A percentile compares a stretch with the other conserved stretches of the same genome.
Conservation (phyloP, 768 basidiomycete genomes). For the Termitomyces sp. region DNA sequence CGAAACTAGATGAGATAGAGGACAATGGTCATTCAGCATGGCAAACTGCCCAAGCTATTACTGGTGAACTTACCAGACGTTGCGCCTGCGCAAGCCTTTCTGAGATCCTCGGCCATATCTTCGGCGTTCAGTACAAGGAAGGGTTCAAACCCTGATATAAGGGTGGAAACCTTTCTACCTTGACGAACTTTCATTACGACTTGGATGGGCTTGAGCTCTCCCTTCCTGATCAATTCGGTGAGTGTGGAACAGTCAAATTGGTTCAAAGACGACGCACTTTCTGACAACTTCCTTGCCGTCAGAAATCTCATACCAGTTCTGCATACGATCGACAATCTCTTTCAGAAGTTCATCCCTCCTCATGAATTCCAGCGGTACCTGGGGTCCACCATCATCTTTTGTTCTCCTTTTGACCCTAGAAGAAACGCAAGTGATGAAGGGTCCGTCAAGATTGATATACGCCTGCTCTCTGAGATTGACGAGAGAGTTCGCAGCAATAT, state of each 20-base stretch:
- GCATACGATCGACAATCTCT: slow-evolving; percentile 61
- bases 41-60: background rate
- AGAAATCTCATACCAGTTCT: slow-evolving; percentile 65
- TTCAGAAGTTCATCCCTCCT: slow-evolving; percentile 60
- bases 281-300: slow-evolving; percentile 50
- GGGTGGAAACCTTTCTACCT: slow-evolving; percentile 70
- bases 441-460: slow-evolving; percentile 64
- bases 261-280: slow-evolving; percentile 40
- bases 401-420: slow-evolving; percentile 27
- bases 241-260: background rate
- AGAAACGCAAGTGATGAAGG: slow-evolving; percentile 31
- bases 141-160: slow-evolving; percentile 76
- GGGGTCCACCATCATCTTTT: slow-evolving; percentile 19
- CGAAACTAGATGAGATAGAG: slow-evolving; percentile 39
- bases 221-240: slow-evolving; percentile 53
- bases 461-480: slow-evolving; percentile 62
- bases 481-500: slow-evolving; percentile 56
- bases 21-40: background rate
- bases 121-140: slow-evolving; percentile 63
- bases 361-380: slow-evolving; percentile 41
- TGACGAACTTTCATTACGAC: slow-evolving; percentile 71
- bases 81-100: slow-evolving; percentile 71
- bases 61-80: slow-evolving; percentile 54
- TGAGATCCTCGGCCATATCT: slow-evolving; percentile 73
- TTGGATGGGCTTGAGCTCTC: slow-evolving; percentile 62